A percentile compares a stretch with the other conserved stretches of the same genome.
Conservation (phyloP, 495 filamentous ascomycete species). For the Massariosphaeria phaeospora region DNA sequence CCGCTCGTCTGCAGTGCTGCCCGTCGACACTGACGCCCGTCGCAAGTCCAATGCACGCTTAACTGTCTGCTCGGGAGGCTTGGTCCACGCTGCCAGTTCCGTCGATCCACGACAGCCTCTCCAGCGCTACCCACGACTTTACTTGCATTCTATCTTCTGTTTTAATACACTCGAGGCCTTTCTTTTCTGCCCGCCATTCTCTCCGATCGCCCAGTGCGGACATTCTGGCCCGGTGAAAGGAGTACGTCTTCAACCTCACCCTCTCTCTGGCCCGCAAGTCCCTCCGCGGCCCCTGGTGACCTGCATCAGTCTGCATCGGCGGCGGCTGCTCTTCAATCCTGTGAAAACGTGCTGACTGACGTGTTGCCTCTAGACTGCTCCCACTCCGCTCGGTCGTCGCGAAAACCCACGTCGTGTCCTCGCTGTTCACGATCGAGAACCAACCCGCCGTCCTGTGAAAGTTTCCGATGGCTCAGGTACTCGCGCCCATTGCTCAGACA, state of each 20-base stretch:
- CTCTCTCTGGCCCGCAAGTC: conserved; percentile 4
- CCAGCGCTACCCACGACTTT: conserved; percentile 18
- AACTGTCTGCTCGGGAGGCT: conserved; percentile 32
- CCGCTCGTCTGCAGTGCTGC: conserved; percentile 8
- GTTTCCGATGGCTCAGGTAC: conserved; percentile 44
- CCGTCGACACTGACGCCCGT: conserved; percentile 25
- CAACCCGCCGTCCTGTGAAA: conserved; percentile 4
- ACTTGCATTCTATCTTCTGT: conserved; percentile 32
- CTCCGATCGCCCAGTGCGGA: conserved; percentile 16
- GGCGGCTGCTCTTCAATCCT: background rate
- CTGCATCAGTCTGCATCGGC: conserved; percentile 4
- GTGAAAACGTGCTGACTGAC: background rate
- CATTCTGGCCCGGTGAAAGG: conserved; percentile 21
- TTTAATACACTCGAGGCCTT: conserved; percentile 27
- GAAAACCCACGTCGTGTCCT: background rate
- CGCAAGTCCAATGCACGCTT: conserved; percentile 33
- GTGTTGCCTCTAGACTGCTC: conserved; percentile 1
- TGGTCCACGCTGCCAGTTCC: conserved; percentile 35
- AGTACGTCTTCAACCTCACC: conserved; percentile 31
- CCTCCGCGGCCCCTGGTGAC: background rate
- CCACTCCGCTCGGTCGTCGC: conserved; percentile 1
- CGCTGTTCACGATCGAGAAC: conserved; percentile 6
- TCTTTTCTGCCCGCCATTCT: conserved; percentile 3
- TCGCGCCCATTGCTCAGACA: conserved; percentile 39
- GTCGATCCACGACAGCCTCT: conserved; percentile 32